Conservation (phyloP, 2,329 filamentous ascomycete genomes). For the Fusarium sambucinum region DNA sequence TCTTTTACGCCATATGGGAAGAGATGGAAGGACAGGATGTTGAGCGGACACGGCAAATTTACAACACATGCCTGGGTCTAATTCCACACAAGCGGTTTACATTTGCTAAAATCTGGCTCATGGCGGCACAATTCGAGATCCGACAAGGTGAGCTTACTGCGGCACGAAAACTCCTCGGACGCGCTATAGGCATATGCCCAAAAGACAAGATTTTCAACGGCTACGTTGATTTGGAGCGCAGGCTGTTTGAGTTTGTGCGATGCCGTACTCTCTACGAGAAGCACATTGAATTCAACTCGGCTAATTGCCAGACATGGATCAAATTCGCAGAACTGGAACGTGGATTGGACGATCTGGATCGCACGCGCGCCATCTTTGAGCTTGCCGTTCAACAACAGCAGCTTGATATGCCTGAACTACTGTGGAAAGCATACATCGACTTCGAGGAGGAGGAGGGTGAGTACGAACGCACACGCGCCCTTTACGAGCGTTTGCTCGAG, state of each 20-base stretch:
- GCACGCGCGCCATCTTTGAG: conserved; percentile 91
- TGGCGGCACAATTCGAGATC: conserved; percentile 93
- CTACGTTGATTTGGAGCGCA: conserved; percentile 92
- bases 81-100: conserved; percentile 98
- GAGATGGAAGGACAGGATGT: conserved; percentile 86
- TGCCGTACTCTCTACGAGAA: conserved; percentile 95
- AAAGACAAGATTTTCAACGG: conserved; percentile 96
- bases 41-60: conserved; percentile 87
- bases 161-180: conserved; percentile 89
- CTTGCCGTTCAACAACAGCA: conserved; percentile 84
- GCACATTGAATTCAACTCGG: conserved; percentile 89
- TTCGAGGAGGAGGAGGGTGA: conserved; percentile 97
- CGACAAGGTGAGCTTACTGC: conserved; percentile 83
- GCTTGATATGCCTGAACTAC: conserved; percentile 95
- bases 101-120: conserved; percentile 95
- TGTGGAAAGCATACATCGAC: conserved; percentile 99
- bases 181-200: conserved; percentile 91
- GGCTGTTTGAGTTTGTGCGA: conserved; percentile 91
- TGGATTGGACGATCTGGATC: conserved; percentile 88
- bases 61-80: conserved; percentile 85
- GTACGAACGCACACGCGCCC: conserved; percentile 80
- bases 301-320: conserved; percentile 95
- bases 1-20: conserved; percentile 97
- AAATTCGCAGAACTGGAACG: conserved; percentile 94
- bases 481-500: conserved; percentile 91